A percentile compares a stretch with the other conserved stretches of the same genome.
phyloP scores from a whole-genome alignment of 345 rosid genomes.

The Populus pruinosa region DNA sequence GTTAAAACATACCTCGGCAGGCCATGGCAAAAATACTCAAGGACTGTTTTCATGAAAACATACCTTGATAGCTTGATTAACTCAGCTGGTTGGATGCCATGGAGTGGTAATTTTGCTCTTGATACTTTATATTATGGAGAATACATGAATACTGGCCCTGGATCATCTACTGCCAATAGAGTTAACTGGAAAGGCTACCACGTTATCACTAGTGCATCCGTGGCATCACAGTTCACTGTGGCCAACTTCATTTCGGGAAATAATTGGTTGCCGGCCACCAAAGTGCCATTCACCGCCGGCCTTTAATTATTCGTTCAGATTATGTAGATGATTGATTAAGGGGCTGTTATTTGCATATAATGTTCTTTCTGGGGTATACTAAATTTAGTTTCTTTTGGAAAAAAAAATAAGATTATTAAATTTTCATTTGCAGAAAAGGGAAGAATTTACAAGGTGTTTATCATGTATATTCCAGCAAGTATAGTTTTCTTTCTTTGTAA shows the following conservation, averaged over 20 bases:
- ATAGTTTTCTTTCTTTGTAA: neutral
- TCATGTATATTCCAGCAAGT: neutral
- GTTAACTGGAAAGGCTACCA: slow-evolving; percentile 71
- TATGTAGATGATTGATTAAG: neutral
- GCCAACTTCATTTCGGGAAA: slow-evolving; percentile 44
- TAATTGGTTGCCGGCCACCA: slow-evolving; percentile 59
- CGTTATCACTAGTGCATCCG: slow-evolving; percentile 41
- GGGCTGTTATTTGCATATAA: neutral
- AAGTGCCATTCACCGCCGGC: slow-evolving; percentile 56
- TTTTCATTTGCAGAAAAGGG: neutral
- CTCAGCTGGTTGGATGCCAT: slow-evolving; percentile 66
- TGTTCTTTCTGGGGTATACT: neutral
- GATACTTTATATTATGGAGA: slow-evolving; percentile 67
- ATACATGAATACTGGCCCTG: slow-evolving; percentile 65
- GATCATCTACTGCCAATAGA: slow-evolving; percentile 47
- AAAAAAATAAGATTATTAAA: neutral
- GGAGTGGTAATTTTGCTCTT: slow-evolving; percentile 52
- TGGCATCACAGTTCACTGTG: slow-evolving; percentile 54
- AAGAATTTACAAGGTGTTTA: neutral
- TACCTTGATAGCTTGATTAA: slow-evolving; percentile 41
- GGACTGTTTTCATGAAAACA: slow-evolving; percentile 56
- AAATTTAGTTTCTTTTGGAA: neutral
- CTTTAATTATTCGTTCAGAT: slow-evolving; percentile 28
- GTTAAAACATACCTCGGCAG: slow-evolving; percentile 55
- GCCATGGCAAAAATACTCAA: slow-evolving; percentile 62